Percentiles rank a stretch among this genome's conserved stretches.
Conservation (phyloP, 352 stramenopile species). For the Globisporangium yorkense region DNA sequence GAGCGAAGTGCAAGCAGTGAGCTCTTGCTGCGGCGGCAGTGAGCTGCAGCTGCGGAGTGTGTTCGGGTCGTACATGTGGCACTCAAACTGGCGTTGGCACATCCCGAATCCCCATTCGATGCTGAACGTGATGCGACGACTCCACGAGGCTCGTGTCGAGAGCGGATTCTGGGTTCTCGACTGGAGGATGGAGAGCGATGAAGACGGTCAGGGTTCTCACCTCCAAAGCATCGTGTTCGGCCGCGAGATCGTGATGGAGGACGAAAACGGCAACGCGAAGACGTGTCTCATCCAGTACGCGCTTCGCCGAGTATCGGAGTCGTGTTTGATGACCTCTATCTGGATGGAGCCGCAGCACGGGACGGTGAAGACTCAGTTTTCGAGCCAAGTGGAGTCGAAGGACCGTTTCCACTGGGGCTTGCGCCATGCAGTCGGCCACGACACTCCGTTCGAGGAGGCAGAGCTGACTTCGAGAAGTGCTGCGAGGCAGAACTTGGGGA, state of each 20-base stretch:
- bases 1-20: conserved; percentile 20
- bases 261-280: conserved; percentile 66
- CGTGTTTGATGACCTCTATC: conserved; percentile 79
- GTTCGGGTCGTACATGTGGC: conserved; percentile 86
- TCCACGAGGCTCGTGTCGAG: conserved; percentile 64
- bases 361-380: conserved; percentile 50
- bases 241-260: conserved; percentile 79
- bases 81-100: conserved; percentile 83
- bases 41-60: conserved; percentile 68
- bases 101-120: conserved; percentile 47
- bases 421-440: conserved; percentile 66
- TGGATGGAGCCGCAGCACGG: conserved; percentile 88
- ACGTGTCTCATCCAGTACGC: conserved; percentile 79
- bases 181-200: conserved; percentile 64
- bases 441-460: conserved; percentile 43
- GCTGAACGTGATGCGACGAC: conserved; percentile 56
- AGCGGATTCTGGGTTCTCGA: conserved; percentile 82
- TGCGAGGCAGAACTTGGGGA: conserved; percentile 2
- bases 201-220: conserved; percentile 38
- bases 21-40: conserved; percentile 69
- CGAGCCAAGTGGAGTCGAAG: conserved; percentile 29
- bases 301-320: conserved; percentile 62
- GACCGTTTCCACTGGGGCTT: conserved; percentile 67
- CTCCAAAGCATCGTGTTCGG: conserved; percentile 76
- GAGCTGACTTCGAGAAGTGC: not conserved